These are phyloP conservation scores for Talaromyces trachyspermus DNA, from an alignment of 495 filamentous ascomycete species.

Conservation along the genomic window DNA sequence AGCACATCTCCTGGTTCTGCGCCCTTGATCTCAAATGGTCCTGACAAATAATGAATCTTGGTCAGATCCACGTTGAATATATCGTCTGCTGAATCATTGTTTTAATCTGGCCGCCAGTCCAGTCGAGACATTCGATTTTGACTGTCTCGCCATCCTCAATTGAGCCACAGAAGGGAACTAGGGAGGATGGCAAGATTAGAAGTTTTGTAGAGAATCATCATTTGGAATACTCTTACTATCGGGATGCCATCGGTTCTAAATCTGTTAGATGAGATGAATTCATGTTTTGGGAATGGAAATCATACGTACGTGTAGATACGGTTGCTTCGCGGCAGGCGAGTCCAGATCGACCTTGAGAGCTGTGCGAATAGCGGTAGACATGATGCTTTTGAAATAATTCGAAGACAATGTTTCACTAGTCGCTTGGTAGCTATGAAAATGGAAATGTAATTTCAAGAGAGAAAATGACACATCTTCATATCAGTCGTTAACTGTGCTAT, in stretches of 20 bases:
- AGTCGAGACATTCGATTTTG: conserved; percentile 93
- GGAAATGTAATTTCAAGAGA: too few relatives aligned
- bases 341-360: conserved; percentile 70
- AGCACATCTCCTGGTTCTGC: conserved; percentile 84
- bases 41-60: conserved; percentile 77
- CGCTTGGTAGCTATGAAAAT: too few relatives aligned
- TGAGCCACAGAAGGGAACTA: conserved; percentile 67
- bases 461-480: too few relatives aligned
- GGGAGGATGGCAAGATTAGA: background rate
- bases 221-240: conserved; percentile 5
- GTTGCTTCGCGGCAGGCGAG: conserved; percentile 68
- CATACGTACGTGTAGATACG: conserved; percentile 65
- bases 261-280: background rate
- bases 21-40: conserved; percentile 83
- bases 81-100: conserved; percentile 87
- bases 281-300: too few relatives aligned
- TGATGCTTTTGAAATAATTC: too few relatives aligned
- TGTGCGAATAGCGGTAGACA: too few relatives aligned
- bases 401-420: too few relatives aligned
- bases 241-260: background rate
- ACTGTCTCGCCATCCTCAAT: conserved; percentile 85
- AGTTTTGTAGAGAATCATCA: background rate
- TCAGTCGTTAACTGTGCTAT: too few relatives aligned
- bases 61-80: conserved; percentile 80
- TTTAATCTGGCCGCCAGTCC: conserved; percentile 83